Conservation (phyloP, 2,329 filamentous ascomycete genomes). For the Escovopsis sp. region DNA sequence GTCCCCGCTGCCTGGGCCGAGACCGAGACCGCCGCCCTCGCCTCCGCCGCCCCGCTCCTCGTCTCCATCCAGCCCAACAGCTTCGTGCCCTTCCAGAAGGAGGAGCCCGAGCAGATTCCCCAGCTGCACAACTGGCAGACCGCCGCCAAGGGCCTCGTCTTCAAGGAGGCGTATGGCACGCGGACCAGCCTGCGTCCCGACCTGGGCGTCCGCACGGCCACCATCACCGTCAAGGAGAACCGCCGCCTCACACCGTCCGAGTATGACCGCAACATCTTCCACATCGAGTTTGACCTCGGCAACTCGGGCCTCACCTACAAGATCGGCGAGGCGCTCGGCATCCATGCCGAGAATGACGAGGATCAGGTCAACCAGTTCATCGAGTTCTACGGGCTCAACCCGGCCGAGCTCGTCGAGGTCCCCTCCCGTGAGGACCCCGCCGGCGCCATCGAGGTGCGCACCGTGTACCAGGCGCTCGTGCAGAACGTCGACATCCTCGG, state of each 20-base stretch:
- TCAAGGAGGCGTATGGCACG: slow-evolving; percentile 88
- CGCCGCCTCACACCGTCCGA: slow-evolving; percentile 72
- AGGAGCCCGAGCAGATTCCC: slow-evolving; percentile 51
- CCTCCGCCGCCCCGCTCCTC: slow-evolving; percentile 36
- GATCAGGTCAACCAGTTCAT: slow-evolving; percentile 73
- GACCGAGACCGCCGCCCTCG: slow-evolving; percentile 30
- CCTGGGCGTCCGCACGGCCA: slow-evolving; percentile 67
- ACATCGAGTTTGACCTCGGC: slow-evolving; percentile 96
- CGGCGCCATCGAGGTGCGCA: slow-evolving; percentile 63
- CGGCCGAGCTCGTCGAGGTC: slow-evolving; percentile 78
- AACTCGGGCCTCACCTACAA: slow-evolving; percentile 85
- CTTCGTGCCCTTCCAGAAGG: slow-evolving; percentile 67
- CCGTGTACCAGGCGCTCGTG: slow-evolving; percentile 76
- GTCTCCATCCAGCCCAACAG: slow-evolving; percentile 59
- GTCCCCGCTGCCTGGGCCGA: slow-evolving; percentile 70
- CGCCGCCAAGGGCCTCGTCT: slow-evolving; percentile 72
- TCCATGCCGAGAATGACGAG: slow-evolving; percentile 87
- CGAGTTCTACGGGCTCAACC: slow-evolving; percentile 69
- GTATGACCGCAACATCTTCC: slow-evolving; percentile 99
- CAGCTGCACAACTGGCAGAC: slow-evolving; percentile 62
- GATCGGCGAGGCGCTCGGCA: slow-evolving; percentile 91
- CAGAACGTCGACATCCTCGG: slow-evolving; percentile 96
- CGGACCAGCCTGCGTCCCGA: slow-evolving; percentile 66
- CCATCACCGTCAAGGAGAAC: slow-evolving; percentile 88
- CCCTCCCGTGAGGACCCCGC: slow-evolving; percentile 64